Conservation (phyloP, 1,284 basidiomycete species). For the Melampsora americana region DNA sequence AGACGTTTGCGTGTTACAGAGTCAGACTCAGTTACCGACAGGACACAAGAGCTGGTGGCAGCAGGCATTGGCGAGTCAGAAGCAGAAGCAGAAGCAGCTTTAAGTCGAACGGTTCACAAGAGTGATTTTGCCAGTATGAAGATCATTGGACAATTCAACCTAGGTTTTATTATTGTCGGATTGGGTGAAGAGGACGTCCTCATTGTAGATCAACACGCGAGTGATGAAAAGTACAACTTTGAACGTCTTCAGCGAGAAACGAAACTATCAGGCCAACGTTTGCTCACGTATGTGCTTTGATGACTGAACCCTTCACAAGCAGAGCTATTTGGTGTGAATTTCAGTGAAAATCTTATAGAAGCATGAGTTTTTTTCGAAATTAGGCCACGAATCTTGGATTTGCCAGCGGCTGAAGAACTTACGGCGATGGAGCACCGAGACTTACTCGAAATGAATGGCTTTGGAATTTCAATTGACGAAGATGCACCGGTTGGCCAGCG, state of each 20-base stretch:
- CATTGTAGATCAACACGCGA: slow-evolving; percentile 78
- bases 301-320: not conserved
- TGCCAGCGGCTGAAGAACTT: slow-evolving; percentile 86
- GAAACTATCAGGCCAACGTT: slow-evolving; percentile 76
- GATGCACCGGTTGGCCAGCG: slow-evolving; percentile 60
- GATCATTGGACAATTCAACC: slow-evolving; percentile 89
- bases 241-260: slow-evolving; percentile 86
- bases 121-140: slow-evolving; percentile 78
- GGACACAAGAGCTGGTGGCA: slow-evolving; percentile 54
- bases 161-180: slow-evolving; percentile 81
- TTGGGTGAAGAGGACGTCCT: slow-evolving; percentile 61
- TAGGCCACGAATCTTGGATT: slow-evolving; percentile 73
- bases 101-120: slow-evolving; percentile 83
- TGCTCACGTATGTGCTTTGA: slow-evolving; percentile 65
- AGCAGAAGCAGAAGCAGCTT: slow-evolving; percentile 65
- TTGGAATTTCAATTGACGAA: slow-evolving; percentile 67
- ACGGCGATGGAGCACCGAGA: slow-evolving; percentile 80
- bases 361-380: not conserved
- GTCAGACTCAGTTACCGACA: not conserved
- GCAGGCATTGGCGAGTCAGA: slow-evolving; percentile 64
- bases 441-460: slow-evolving; percentile 78
- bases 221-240: slow-evolving; percentile 97
- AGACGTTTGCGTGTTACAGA: not conserved
- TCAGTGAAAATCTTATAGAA: not conserved
- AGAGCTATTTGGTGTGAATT: not conserved